Evolutionary conservation across 2,329 filamentous ascomycete species (phyloP).

Genomic region (Diplodia sapinea): DNA sequence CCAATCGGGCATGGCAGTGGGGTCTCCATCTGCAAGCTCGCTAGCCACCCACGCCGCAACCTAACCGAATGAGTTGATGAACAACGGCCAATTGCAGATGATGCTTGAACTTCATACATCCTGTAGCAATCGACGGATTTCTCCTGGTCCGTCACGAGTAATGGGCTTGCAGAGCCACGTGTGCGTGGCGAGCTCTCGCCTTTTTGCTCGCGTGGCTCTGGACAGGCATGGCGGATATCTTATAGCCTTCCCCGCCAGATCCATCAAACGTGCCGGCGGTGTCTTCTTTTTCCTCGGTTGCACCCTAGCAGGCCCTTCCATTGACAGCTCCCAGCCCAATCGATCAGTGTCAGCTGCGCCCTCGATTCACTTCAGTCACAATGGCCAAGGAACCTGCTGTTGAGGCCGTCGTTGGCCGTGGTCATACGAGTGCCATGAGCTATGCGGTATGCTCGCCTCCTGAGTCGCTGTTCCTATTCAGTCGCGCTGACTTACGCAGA

Average conservation of each 20-base stretch:
- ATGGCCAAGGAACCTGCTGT: neutral
- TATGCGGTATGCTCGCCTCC: neutral
- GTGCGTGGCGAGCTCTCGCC: constrained; percentile 8
- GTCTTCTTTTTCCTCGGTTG: neutral
- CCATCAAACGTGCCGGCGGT: neutral
- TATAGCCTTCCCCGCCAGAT: constrained; percentile 8
- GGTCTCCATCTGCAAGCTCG: neutral
- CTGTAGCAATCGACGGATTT: neutral
- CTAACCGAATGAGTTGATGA: neutral
- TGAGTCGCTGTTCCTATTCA: neutral
- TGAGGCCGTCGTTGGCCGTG: neutral
- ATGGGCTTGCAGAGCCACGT: constrained; percentile 7
- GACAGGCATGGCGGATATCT: constrained; percentile 5
- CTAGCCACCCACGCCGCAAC: neutral
- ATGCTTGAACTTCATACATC: neutral
- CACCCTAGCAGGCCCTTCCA: neutral
- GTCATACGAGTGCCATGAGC: constrained; percentile 13
- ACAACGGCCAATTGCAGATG: neutral
- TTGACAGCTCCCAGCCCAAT: neutral
- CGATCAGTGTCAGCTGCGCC: neutral
- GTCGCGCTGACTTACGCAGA: neutral
- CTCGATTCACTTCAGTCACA: neutral
- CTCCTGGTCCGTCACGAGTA: constrained; percentile 6
- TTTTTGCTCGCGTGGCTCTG: neutral
- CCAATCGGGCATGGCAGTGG: neutral